Evolutionary conservation across 169 alveolate species (phyloP), one percentile per base, ranked within the genome.

Genomic region (Plasmodium vivax): DNA sequence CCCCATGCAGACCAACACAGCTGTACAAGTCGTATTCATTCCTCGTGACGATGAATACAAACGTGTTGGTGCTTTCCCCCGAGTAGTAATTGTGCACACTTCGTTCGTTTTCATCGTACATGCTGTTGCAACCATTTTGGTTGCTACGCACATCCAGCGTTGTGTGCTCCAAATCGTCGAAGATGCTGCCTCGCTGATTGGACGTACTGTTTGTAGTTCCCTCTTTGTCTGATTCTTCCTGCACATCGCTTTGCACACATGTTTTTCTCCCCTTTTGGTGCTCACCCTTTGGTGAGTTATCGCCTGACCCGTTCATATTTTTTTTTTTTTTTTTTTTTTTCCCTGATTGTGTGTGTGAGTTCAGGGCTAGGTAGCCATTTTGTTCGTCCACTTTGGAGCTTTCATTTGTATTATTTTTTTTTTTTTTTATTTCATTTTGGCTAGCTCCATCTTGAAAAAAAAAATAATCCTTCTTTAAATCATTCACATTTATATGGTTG

Each of bases 1-100:
- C 95, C 27, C 95, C 95, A 91, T 82, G 83, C 38, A 91, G 51
- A 23, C 95, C 95, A 68, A 91, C 92, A 51, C 95, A 91, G 23
- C 74, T 91, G 74, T 36, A 82, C 77, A 91, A 3, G 51, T 91
- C 85, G 41, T 82, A 82, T 23, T 81, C 91, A 72, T 91, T 82
- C 84, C 84, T 62, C 30, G 95, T 91, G 54, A 91, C 84, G 12
- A 91, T 82, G 58, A 82, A 91, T 47, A 91, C 72, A 45, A 34
- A 79, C 1, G 95, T 72, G 34, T 91, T 74, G 47, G 41, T 91
- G 41, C 95, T 91, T 71, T 91, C 95, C 16, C 41, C 68, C 16
- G 72, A 90, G 56, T 91, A 91, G 71, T 91, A 91, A 91, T 91
- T 82, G 75, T 91, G 95, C 47, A 82, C 7, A 58, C 19, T 82